Percentiles rank a stretch among this genome's conserved stretches.
Conservation (phyloP, 2,329 filamentous ascomycete species). For the Pseudopyrenochaeta lycopersici region DNA sequence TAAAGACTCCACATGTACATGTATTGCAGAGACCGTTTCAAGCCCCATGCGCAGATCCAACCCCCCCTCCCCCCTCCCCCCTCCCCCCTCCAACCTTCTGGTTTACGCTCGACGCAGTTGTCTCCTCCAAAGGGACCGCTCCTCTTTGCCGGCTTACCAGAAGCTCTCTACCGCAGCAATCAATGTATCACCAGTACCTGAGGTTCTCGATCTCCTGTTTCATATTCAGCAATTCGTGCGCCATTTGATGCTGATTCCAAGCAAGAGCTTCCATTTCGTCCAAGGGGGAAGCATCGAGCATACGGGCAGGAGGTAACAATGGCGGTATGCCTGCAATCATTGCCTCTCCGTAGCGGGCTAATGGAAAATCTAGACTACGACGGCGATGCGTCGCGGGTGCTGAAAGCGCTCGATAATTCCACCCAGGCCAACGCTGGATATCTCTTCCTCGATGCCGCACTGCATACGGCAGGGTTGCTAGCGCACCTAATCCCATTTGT, state of each 20-base stretch:
- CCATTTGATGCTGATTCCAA: too few species aligned
- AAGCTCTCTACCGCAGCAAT: too few species aligned
- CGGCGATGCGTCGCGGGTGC: slow-evolving; percentile 2
- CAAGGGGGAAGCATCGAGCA: neutral
- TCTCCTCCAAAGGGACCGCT: too few species aligned
- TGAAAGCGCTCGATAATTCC: neutral
- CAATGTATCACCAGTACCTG: too few species aligned
- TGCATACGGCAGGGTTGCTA: neutral
- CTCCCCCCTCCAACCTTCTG: too few species aligned
- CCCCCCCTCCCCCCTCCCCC: too few species aligned
- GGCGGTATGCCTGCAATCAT: slow-evolving; percentile 1
- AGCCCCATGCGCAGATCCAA: too few species aligned
- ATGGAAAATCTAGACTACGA: slow-evolving; percentile 1
- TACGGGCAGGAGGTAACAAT: neutral
- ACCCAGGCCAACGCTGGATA: neutral
- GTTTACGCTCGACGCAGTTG: too few species aligned
- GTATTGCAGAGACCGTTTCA: too few species aligned
- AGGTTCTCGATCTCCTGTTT: neutral
- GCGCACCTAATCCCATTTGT: neutral
- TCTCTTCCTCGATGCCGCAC: neutral
- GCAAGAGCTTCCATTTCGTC: neutral
- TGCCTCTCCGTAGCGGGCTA: neutral
- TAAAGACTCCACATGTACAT: too few species aligned
- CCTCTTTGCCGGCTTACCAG: too few species aligned
- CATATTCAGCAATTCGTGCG: too few species aligned